Percentiles rank a stretch among this genome's conserved stretches.
phyloP scores from a whole-genome alignment of 208 protist genomes.

The Wallacemonas collosoma region DNA sequence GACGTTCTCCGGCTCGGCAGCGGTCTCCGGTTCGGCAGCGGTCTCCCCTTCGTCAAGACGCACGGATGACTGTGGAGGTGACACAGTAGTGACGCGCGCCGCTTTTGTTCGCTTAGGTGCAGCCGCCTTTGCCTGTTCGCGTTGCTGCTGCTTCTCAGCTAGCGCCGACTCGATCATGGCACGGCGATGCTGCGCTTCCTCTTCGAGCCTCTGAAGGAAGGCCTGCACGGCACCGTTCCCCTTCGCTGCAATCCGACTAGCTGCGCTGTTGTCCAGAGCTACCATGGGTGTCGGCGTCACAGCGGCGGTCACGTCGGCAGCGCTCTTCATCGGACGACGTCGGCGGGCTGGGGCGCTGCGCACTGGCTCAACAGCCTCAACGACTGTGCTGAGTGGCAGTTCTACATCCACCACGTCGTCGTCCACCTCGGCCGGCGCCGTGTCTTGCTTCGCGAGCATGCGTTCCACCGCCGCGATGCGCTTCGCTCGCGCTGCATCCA shows the following conservation, averaged over 20 bases:
- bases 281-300: no score
- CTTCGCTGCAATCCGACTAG: not conserved
- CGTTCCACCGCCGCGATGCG: conserved; percentile 1
- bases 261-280: no score
- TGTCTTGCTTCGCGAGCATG: not conserved
- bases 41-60: conserved; percentile 8
- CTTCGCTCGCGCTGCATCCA: conserved; percentile 10
- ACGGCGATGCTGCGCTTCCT: conserved; percentile 8
- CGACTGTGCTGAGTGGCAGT: not conserved
- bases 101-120: not conserved
- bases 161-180: conserved; percentile 19
- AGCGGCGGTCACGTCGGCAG: not conserved
- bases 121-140: conserved; percentile 14
- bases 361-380: not conserved
- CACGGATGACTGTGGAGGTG: not conserved
- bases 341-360: no score
- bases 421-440: not conserved
- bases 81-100: not conserved
- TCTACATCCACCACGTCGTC: not conserved
- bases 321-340: not conserved
- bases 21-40: not conserved
- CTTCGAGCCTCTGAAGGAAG: conserved; percentile 13
- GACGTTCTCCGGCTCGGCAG: not conserved
- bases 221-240: not conserved
- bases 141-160: conserved; percentile 6